Conservation (phyloP, 768 basidiomycete genomes). For the Porphyrellus cyaneotinctus region DNA sequence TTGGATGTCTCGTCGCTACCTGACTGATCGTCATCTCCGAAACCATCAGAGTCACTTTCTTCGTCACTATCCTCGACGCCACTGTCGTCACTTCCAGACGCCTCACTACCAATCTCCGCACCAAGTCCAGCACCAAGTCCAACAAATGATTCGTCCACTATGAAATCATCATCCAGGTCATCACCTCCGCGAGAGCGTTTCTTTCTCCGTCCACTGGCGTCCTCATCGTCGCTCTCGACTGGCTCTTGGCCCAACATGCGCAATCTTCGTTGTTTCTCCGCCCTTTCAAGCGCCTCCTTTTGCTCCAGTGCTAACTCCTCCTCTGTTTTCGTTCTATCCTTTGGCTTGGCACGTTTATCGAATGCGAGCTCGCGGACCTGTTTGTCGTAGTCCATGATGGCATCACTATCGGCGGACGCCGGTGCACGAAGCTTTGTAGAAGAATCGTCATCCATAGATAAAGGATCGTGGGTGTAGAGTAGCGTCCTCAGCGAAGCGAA, state of each 20-base stretch:
- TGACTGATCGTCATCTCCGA: slow-evolving; percentile 33
- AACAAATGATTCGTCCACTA: slow-evolving; percentile 35
- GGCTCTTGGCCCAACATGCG: slow-evolving; percentile 85
- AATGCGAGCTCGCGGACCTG: slow-evolving; percentile 90
- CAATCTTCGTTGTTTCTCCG: slow-evolving; percentile 69
- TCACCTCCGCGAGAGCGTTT: slow-evolving; percentile 71
- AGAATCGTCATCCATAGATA: slow-evolving; percentile 38
- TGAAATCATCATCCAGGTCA: slow-evolving; percentile 89
- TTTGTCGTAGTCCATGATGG: slow-evolving; percentile 77
- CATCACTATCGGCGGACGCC: slow-evolving; percentile 8
- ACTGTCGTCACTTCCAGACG: slow-evolving; percentile 31
- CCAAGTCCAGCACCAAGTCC: slow-evolving; percentile 33
- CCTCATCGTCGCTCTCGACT: slow-evolving; percentile 61
- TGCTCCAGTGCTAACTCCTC: slow-evolving; percentile 89
- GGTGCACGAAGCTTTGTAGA: slow-evolving; percentile 3
- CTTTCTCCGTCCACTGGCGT: slow-evolving; percentile 34
- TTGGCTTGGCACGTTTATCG: slow-evolving; percentile 89
- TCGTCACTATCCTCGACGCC: slow-evolving; percentile 35
- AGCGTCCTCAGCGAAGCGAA: slow-evolving; percentile 77
- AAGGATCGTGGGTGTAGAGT: slow-evolving; percentile 56
- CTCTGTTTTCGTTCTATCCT: slow-evolving; percentile 93
- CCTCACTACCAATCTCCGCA: slow-evolving; percentile 40
- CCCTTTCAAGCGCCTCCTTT: slow-evolving; percentile 80
- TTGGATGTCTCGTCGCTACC: slow-evolving; percentile 37
- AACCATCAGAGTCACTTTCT: slow-evolving; percentile 31